Percentiles rank a stretch among this genome's conserved stretches.
phyloP scores from a whole-genome alignment of 176 grass and related monocot species.

The Aegilops umbellulata region DNA sequence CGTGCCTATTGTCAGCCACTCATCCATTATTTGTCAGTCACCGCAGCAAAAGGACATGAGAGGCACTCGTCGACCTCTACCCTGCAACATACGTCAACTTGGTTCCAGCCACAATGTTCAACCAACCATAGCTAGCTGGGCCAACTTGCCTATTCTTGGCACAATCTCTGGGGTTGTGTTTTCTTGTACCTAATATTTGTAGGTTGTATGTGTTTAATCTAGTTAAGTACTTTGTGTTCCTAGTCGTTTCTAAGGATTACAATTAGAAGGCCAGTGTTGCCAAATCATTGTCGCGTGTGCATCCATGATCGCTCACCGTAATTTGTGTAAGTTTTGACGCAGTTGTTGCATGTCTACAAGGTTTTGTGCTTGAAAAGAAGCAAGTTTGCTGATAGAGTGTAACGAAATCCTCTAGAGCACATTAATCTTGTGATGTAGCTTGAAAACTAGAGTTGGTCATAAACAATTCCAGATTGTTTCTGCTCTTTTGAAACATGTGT shows the following conservation, averaged over 20 bases:
- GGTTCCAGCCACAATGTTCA: not conserved
- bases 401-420: not conserved
- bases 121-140: not conserved
- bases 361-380: not conserved
- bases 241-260: not conserved
- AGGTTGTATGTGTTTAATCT: not conserved
- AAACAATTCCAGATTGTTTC: not conserved
- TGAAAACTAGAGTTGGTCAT: not conserved
- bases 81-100: constrained; percentile 1
- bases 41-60: constrained; percentile 21
- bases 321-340: not conserved
- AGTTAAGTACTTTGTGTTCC: not conserved
- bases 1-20: constrained; percentile 39
- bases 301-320: not conserved
- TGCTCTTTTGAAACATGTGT: not conserved
- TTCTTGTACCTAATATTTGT: not conserved
- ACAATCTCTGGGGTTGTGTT: not conserved
- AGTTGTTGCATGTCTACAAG: not conserved
- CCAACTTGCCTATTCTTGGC: not conserved
- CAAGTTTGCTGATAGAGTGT: not conserved
- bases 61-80: not conserved
- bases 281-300: not conserved
- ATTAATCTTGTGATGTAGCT: not conserved
- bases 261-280: not conserved
- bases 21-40: constrained; percentile 23